These are phyloP conservation scores for Trifolium subterraneum DNA, from an alignment of 306 rosid species.

Conservation along the genomic window DNA sequence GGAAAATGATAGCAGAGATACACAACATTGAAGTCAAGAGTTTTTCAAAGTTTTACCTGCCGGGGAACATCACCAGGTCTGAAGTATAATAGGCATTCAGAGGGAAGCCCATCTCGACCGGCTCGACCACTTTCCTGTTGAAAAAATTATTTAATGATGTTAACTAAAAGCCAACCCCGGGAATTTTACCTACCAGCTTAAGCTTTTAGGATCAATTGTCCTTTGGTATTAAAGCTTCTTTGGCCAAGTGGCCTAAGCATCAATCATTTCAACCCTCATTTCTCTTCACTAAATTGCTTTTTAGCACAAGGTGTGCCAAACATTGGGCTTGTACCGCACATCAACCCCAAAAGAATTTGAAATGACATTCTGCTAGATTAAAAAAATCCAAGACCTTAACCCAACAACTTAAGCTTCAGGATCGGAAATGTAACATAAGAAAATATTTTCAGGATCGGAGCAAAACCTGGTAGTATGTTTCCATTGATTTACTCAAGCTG, in stretches of 20 bases:
- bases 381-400: constrained; percentile 26
- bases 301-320: constrained; percentile 14
- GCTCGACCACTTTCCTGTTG: constrained; percentile 98
- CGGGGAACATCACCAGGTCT: constrained; percentile 91
- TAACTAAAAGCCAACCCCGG: constrained; percentile 6
- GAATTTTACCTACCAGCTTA: constrained; percentile 4
- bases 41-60: constrained; percentile 59
- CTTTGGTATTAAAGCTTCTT: constrained; percentile 17
- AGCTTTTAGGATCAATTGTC: constrained; percentile 14
- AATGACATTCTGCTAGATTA: constrained; percentile 6
- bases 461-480: constrained; percentile 93
- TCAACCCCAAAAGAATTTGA: constrained; percentile 37
- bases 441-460: constrained; percentile 33
- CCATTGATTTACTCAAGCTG: constrained; percentile 98
- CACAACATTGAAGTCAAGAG: constrained; percentile 12
- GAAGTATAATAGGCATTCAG: constrained; percentile 88
- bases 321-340: neutral
- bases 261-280: constrained; percentile 14
- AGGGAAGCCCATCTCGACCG: constrained; percentile 97
- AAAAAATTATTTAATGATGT: constrained; percentile 38
- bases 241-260: neutral
- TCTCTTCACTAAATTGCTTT: constrained; percentile 32
- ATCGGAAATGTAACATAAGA: constrained; percentile 27
- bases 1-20: constrained; percentile 19
- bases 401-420: constrained; percentile 22